These are phyloP conservation scores for Talaromyces borbonicus DNA, from an alignment of 495 filamentous ascomycete genomes.

Conservation along the genomic window DNA sequence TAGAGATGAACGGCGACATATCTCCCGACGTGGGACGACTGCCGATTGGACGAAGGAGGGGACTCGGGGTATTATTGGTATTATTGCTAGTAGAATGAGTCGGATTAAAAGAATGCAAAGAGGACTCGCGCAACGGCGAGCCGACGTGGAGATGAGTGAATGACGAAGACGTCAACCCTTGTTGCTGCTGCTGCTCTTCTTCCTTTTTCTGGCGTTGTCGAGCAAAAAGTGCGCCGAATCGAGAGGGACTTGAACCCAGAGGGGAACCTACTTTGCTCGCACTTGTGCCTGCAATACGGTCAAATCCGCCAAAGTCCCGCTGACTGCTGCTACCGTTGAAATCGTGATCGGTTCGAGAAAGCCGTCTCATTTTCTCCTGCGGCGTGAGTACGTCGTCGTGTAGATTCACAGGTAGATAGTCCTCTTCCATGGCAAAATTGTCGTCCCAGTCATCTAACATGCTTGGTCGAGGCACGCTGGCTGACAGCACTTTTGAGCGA, in stretches of 20 bases:
- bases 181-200: slow-evolving; percentile 53
- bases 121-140: slow-evolving; percentile 86
- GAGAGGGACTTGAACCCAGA: slow-evolving; percentile 67
- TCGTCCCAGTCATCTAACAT: slow-evolving; percentile 69
- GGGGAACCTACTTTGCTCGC: slow-evolving; percentile 76
- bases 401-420: slow-evolving; percentile 76
- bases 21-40: slow-evolving; percentile 42
- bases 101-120: slow-evolving; percentile 35
- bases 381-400: slow-evolving; percentile 91
- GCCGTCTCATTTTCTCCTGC: slow-evolving; percentile 74
- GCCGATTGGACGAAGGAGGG: slow-evolving; percentile 52
- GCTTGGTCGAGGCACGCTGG: slow-evolving; percentile 60
- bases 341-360: slow-evolving; percentile 64
- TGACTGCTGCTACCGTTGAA: slow-evolving; percentile 49
- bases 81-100: no score
- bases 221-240: slow-evolving; percentile 78
- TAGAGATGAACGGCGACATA: slow-evolving; percentile 51
- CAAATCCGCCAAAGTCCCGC: slow-evolving; percentile 49
- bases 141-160: slow-evolving; percentile 53
- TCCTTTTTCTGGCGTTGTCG: slow-evolving; percentile 63
- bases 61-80: slow-evolving; percentile 38
- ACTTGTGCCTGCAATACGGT: slow-evolving; percentile 45
- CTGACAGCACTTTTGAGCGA: slow-evolving; percentile 61
- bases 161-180: slow-evolving; percentile 1
- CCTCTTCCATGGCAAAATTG: slow-evolving; percentile 85